Evolutionary conservation across 2,329 filamentous ascomycete species (phyloP).

Genomic region (Diaporthe ilicicola): DNA sequence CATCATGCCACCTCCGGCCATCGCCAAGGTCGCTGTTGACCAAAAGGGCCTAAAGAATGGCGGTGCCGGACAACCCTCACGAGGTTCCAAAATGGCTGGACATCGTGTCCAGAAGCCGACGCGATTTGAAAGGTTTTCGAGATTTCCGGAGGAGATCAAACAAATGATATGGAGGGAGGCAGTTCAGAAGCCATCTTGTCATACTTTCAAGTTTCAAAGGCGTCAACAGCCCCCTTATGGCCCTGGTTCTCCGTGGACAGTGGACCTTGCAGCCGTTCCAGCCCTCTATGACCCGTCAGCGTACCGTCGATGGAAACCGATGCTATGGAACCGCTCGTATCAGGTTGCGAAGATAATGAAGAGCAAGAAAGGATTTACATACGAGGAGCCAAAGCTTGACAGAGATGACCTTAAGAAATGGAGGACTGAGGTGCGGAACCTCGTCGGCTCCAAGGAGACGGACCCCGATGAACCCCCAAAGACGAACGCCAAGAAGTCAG

Average conservation of each 20-base stretch:
- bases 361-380: no score
- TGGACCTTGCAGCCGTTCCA: neutral
- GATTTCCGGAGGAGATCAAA: constrained; percentile 35
- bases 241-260: neutral
- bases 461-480: no score
- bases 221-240: neutral
- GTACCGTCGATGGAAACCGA: constrained; percentile 21
- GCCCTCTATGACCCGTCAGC: neutral
- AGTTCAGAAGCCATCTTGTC: constrained; percentile 34
- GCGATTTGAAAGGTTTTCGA: neutral
- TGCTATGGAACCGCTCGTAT: neutral
- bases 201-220: constrained; percentile 26
- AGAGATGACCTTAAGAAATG: neutral
- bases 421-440: neutral
- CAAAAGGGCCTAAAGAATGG: neutral
- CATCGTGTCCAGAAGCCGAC: neutral
- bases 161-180: constrained; percentile 34
- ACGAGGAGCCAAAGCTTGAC: neutral
- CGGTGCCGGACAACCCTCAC: neutral
- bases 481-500: neutral
- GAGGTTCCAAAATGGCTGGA: no score
- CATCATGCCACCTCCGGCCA: constrained; percentile 1
- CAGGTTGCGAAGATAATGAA: neutral
- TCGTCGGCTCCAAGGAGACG: no score
- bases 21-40: neutral